phyloP scores from a whole-genome alignment of 2,329 filamentous ascomycete species.

The Exophiala spinifera region DNA sequence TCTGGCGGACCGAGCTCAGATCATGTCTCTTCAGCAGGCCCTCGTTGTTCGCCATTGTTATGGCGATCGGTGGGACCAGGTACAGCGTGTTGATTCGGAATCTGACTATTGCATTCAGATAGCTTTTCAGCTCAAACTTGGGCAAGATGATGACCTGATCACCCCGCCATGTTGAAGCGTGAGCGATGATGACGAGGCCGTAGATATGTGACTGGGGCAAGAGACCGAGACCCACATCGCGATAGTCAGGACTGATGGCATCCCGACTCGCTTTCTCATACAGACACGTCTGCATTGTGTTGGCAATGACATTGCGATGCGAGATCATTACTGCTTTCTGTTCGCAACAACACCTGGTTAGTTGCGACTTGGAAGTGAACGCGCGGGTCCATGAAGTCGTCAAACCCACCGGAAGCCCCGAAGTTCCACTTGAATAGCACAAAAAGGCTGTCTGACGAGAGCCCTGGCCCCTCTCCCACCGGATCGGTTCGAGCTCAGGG shows the following conservation, averaged over 20 bases:
- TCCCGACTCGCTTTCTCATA: constrained; percentile 49
- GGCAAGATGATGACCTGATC: constrained; percentile 70
- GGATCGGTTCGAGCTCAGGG: constrained; percentile 39
- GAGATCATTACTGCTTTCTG: constrained; percentile 65
- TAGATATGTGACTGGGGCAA: constrained; percentile 82
- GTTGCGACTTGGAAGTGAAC: too few relatives aligned
- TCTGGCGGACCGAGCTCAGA: constrained; percentile 60
- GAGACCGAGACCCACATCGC: constrained; percentile 61
- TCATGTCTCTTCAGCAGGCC: constrained; percentile 64
- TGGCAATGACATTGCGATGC: constrained; percentile 74
- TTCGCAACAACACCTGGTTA: too few relatives aligned
- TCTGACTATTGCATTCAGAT: constrained; percentile 63
- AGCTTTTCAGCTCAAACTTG: constrained; percentile 70
- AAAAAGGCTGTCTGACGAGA: constrained; percentile 68
- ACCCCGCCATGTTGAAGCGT: constrained; percentile 64
- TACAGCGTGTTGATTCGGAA: constrained; percentile 67
- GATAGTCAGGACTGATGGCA: constrained; percentile 43
- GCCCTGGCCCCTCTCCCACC: constrained; percentile 43
- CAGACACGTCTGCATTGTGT: constrained; percentile 61
- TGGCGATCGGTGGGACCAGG: constrained; percentile 77
- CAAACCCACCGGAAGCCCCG: constrained; percentile 72
- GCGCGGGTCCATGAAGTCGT: too few relatives aligned
- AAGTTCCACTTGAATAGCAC: constrained; percentile 78
- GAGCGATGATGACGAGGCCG: constrained; percentile 67
- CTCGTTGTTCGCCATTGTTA: constrained; percentile 67